Conservation (phyloP, 2,329 filamentous ascomycete genomes). For the Huntiella moniliformis region DNA sequence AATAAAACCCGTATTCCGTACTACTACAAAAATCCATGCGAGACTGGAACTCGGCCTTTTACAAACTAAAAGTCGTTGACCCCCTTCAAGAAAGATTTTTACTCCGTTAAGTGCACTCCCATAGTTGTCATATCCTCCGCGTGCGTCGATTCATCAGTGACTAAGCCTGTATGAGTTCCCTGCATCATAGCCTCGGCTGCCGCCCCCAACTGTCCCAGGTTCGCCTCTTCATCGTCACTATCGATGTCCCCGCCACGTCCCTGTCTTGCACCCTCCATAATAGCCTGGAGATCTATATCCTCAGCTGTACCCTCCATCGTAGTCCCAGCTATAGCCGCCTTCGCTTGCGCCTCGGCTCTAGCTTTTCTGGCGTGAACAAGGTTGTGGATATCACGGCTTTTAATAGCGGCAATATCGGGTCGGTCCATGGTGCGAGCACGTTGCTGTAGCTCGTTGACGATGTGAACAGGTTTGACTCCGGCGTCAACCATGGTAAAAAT, state of each 20-base stretch:
- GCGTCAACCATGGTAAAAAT: slow-evolving; percentile 12
- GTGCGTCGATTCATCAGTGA: too few species aligned
- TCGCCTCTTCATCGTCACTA: neutral
- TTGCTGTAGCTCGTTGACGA: slow-evolving; percentile 9
- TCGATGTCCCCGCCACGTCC: too few species aligned
- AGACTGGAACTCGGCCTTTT: too few species aligned
- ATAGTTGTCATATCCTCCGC: too few species aligned
- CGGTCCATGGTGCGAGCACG: slow-evolving; percentile 4
- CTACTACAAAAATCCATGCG: too few species aligned
- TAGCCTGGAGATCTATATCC: neutral
- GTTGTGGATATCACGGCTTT: slow-evolving; percentile 11
- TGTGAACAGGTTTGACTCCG: slow-evolving; percentile 11
- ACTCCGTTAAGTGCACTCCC: too few species aligned
- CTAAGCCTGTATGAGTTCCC: neutral
- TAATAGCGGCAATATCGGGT: slow-evolving; percentile 8
- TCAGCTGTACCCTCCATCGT: neutral
- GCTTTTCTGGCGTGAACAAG: slow-evolving; percentile 10
- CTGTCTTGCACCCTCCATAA: too few species aligned
- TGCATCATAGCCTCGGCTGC: neutral
- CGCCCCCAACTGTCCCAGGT: neutral
- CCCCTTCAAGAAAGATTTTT: too few species aligned
- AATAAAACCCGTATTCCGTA: too few species aligned
- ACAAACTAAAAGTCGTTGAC: too few species aligned
- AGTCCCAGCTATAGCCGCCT: neutral
- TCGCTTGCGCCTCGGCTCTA: neutral